These are phyloP conservation scores for Entamoeba dispar DNA, from an alignment of 208 protist genomes.

Conservation along the genomic window DNA sequence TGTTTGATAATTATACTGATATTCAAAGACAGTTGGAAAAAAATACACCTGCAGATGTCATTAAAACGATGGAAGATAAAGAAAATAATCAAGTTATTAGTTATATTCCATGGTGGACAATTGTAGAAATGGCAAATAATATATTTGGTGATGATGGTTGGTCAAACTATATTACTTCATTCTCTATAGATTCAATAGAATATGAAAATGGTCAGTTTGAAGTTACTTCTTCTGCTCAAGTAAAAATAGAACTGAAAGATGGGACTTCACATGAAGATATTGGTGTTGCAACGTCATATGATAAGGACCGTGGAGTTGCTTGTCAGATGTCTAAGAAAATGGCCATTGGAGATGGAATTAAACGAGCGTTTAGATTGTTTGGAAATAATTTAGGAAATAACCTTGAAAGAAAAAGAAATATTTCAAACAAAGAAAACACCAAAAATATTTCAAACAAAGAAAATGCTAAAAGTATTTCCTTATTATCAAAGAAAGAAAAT, in stretches of 20 bases:
- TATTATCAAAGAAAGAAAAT: too few species aligned
- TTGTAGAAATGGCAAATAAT: constrained; percentile 14
- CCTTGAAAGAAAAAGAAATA: not conserved
- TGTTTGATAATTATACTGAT: too few species aligned
- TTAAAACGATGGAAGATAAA: too few species aligned
- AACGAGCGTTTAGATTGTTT: constrained; percentile 14
- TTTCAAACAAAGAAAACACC: too few species aligned
- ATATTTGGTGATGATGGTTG: constrained; percentile 18
- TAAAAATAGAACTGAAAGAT: constrained; percentile 5
- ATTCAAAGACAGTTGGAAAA: too few species aligned
- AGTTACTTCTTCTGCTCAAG: not conserved
- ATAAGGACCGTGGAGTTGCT: not conserved
- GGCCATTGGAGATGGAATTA: constrained; percentile 11
- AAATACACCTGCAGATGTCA: too few species aligned
- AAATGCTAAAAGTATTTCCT: too few species aligned
- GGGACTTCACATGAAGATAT: constrained; percentile 16
- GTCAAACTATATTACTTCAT: not conserved
- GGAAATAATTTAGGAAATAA: constrained; percentile 16
- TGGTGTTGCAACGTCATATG: not conserved
- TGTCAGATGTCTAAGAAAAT: constrained; percentile 4
- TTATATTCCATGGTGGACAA: constrained; percentile 4
- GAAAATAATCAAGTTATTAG: not conserved
- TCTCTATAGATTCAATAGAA: constrained; percentile 3
- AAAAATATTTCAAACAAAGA: too few species aligned
- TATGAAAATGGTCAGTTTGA: not conserved